phyloP scores from a whole-genome alignment of 1,139 yeast genomes.

The Kodamaea sp. region DNA sequence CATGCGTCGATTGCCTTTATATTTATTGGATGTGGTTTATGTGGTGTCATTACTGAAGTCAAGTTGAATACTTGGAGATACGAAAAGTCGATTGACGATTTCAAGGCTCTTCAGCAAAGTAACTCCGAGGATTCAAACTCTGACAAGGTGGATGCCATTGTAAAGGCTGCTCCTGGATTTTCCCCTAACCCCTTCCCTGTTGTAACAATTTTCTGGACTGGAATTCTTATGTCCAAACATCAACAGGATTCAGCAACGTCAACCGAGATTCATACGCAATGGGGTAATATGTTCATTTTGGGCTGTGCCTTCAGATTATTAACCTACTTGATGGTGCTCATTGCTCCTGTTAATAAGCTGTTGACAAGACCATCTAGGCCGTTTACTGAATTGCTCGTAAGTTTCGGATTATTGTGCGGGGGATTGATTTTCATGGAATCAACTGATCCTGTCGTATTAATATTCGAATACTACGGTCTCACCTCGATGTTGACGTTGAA shows the following conservation, averaged over 20 bases:
- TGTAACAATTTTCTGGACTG: constrained; percentile 93
- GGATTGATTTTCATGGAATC: constrained; percentile 92
- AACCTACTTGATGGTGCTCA: constrained; percentile 63
- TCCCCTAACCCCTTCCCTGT: constrained; percentile 94
- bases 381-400: constrained; percentile 75
- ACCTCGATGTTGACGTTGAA: constrained; percentile 91
- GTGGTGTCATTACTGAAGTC: constrained; percentile 81
- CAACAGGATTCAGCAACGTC: constrained; percentile 78
- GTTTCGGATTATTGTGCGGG: constrained; percentile 81
- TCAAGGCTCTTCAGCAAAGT: constrained; percentile 9
- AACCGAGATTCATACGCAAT: constrained; percentile 80
- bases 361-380: constrained; percentile 59
- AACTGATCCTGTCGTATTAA: constrained; percentile 79
- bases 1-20: constrained; percentile 95
- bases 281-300: constrained; percentile 82
- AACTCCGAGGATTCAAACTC: constrained; percentile 5
- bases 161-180: constrained; percentile 65
- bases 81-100: constrained; percentile 34
- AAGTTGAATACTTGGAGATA: constrained; percentile 52
- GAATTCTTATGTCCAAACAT: constrained; percentile 93
- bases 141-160: constrained; percentile 17
- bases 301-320: constrained; percentile 76
- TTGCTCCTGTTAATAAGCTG: constrained; percentile 36
- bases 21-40: constrained; percentile 87
- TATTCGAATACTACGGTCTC: constrained; percentile 81